phyloP scores from a whole-genome alignment of 1,139 yeast species.

The Geotrichum aggregatum region DNA sequence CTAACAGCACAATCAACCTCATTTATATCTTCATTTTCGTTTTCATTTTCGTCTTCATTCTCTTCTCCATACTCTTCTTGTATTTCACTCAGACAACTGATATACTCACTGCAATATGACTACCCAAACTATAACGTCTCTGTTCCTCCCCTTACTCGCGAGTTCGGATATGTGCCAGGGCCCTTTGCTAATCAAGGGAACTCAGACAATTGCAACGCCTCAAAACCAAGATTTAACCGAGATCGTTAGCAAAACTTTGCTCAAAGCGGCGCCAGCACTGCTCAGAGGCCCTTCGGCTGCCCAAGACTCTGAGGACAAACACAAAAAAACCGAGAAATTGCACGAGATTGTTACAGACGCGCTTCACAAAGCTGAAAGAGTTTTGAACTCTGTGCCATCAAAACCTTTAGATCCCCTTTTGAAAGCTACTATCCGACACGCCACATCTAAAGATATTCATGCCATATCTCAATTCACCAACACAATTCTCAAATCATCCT shows the following conservation, averaged over 20 bases:
- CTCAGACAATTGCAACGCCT: conserved; percentile 1
- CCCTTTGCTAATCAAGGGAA: conserved; percentile 4
- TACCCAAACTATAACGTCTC: background rate
- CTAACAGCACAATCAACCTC: too few relatives aligned
- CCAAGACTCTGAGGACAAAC: background rate
- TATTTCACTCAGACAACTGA: background rate
- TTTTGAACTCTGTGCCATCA: too few relatives aligned
- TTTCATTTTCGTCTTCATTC: background rate
- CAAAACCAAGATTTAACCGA: background rate
- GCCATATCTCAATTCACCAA: conserved; percentile 23
- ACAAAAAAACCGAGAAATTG: background rate
- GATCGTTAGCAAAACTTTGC: background rate
- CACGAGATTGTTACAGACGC: background rate
- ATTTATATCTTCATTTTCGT: too few relatives aligned
- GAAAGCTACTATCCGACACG: conserved; percentile 3
- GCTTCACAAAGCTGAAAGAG: background rate
- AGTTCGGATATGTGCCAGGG: conserved; percentile 1
- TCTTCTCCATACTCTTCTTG: background rate
- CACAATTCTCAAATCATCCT: conserved; percentile 21
- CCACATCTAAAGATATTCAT: conserved; percentile 19
- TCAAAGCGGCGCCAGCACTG: background rate
- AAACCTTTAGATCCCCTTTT: background rate
- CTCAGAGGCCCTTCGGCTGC: background rate
- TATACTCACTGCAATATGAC: too few relatives aligned
- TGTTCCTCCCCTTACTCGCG: conserved; percentile 2